phyloP scores from a whole-genome alignment of 2,329 filamentous ascomycete genomes.

The Colletotrichum godetiae region DNA sequence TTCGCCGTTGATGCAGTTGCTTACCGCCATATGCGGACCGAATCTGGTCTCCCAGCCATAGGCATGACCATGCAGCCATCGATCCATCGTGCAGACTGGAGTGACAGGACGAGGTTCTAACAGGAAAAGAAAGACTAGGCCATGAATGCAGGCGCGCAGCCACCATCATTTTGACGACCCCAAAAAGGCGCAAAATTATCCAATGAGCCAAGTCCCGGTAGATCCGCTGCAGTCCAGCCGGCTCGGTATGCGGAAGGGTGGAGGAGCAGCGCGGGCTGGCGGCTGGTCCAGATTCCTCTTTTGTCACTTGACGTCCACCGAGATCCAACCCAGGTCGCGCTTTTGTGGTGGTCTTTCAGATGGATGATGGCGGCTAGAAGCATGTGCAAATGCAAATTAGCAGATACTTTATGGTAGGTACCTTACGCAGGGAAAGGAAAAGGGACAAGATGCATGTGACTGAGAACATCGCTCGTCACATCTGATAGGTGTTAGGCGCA shows the following conservation, averaged over 20 bases:
- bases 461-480: background rate
- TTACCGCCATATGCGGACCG: slow-evolving; percentile 4
- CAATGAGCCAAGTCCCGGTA: slow-evolving; percentile 25
- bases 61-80: background rate
- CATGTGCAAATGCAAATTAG: slow-evolving; percentile 21
- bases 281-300: slow-evolving; percentile 14
- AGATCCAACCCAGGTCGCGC: background rate
- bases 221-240: slow-evolving; percentile 25
- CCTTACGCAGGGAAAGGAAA: background rate
- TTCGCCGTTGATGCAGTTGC: background rate
- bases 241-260: slow-evolving; percentile 1
- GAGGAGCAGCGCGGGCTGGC: background rate
- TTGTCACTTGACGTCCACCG: slow-evolving; percentile 3
- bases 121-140: background rate
- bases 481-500: background rate
- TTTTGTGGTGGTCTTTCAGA: background rate
- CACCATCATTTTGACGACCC: background rate
- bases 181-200: background rate
- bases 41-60: no score
- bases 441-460: background rate
- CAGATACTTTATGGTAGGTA: background rate
- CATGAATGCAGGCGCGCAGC: slow-evolving; percentile 20
- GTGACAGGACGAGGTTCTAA: slow-evolving; percentile 12
- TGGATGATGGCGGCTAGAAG: background rate
- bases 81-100: background rate